Conservation (phyloP, 495 filamentous ascomycete species). For the Aspergillus sclerotiicarbonarius region DNA sequence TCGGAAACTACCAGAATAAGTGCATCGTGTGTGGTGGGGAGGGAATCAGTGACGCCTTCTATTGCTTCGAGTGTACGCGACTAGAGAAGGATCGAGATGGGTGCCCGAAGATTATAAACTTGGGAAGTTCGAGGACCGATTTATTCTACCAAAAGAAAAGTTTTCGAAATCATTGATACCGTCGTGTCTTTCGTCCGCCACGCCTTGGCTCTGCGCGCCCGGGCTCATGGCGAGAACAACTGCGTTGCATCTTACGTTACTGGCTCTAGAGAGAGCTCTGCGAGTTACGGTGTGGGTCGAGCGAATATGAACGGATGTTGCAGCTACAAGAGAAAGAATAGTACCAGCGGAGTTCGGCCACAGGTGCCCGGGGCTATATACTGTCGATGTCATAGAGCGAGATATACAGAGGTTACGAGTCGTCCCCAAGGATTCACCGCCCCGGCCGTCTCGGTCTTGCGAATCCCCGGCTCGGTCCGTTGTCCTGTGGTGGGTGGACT, state of each 20-base stretch:
- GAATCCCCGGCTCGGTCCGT: constrained; percentile 65
- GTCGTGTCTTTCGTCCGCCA: constrained; percentile 1
- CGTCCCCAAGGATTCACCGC: constrained; percentile 27
- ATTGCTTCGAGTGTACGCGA: constrained; percentile 98
- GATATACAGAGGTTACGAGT: background rate
- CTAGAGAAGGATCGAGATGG: constrained; percentile 97
- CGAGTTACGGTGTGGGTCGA: background rate
- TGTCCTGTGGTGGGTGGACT: constrained; percentile 67
- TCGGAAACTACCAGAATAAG: constrained; percentile 99
- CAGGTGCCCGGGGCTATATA: background rate
- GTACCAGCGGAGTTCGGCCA: background rate
- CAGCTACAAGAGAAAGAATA: constrained; percentile 12
- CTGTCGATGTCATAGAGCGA: background rate
- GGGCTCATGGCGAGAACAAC: too few species aligned
- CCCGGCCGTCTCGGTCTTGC: constrained; percentile 89
- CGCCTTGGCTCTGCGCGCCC: too few species aligned
- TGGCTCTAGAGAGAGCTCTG: constrained; percentile 4
- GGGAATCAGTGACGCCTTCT: constrained; percentile 99
- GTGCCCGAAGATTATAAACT: constrained; percentile 98
- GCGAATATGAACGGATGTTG: constrained; percentile 13
- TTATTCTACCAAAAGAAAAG: constrained; percentile 83
- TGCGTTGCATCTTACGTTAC: constrained; percentile 11
- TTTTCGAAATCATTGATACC: constrained; percentile 64
- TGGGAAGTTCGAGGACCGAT: constrained; percentile 93
- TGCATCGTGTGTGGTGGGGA: constrained; percentile 98